Evolutionary conservation across 768 basidiomycete species (phyloP).

Genomic region (Kwoniella pini): DNA sequence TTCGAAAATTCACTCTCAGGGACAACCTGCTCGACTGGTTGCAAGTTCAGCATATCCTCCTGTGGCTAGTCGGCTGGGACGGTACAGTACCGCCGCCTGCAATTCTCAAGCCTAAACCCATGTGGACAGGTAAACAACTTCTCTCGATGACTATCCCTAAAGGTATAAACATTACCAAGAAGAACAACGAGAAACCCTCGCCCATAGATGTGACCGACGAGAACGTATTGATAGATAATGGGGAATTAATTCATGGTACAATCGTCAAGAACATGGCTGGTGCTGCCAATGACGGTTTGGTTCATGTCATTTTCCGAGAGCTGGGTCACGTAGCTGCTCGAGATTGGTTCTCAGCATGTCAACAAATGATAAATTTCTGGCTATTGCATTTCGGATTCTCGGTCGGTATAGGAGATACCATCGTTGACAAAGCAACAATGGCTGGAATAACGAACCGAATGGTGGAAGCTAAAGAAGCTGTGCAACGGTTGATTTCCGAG

Average conservation of each 20-base stretch:
- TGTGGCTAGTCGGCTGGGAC: constrained; percentile 99
- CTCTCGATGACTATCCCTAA: constrained; percentile 87
- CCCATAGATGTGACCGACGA: constrained; percentile 86
- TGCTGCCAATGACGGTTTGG: constrained; percentile 80
- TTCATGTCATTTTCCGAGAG: constrained; percentile 96
- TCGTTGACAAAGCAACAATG: constrained; percentile 90
- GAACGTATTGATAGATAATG: constrained; percentile 94
- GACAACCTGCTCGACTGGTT: constrained; percentile 96
- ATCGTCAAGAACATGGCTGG: constrained; percentile 99
- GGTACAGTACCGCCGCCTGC: constrained; percentile 87
- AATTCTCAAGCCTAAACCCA: constrained; percentile 91
- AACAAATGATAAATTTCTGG: constrained; percentile 97
- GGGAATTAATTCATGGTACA: constrained; percentile 90
- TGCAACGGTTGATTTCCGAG: constrained; percentile 74
- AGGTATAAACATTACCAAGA: constrained; percentile 73
- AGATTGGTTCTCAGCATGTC: constrained; percentile 86
- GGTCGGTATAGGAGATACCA: constrained; percentile 98
- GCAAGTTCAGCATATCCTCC: constrained; percentile 91
- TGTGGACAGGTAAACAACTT: constrained; percentile 98
- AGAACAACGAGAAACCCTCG: constrained; percentile 67
- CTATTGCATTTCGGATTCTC: constrained; percentile 98
- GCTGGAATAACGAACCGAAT: constrained; percentile 79
- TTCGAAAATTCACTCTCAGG: constrained; percentile 93
- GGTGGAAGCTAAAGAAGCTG: constrained; percentile 73
- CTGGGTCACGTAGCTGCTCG: constrained; percentile 91